Percentiles rank a stretch among this genome's conserved stretches.
Evolutionary conservation across 176 grass and related monocot species (phyloP).

Genomic region (Metroxylon sagu): DNA sequence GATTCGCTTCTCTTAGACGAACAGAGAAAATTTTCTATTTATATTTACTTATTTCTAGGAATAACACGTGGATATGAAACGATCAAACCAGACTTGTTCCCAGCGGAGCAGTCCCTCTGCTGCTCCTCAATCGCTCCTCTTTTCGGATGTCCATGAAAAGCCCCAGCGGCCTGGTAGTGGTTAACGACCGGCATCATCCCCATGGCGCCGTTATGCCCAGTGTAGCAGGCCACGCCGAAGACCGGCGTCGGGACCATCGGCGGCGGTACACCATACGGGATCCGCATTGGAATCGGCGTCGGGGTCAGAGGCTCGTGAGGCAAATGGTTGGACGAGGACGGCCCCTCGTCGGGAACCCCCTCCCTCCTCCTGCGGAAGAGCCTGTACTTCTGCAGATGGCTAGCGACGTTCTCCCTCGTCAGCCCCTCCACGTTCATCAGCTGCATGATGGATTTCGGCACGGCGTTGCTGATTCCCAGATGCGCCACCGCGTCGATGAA

Average conservation of each 20-base stretch:
- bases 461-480: constrained; percentile 19
- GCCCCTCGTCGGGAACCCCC: not conserved
- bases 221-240: not conserved
- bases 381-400: constrained; percentile 26
- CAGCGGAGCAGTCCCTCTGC: too few species aligned
- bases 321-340: not conserved
- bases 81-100: too few species aligned
- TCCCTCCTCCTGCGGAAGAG: constrained; percentile 16
- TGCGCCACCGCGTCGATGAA: constrained; percentile 17
- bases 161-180: not conserved
- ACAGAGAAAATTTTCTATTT: too few species aligned
- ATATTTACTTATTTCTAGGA: too few species aligned
- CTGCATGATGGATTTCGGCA: constrained; percentile 26
- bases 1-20: too few species aligned
- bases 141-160: not conserved
- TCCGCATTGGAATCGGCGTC: not conserved
- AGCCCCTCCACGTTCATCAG: constrained; percentile 24
- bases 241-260: not conserved
- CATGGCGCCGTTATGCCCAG: not conserved
- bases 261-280: not conserved
- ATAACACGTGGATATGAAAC: too few species aligned
- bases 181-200: not conserved
- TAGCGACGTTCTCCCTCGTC: constrained; percentile 23
- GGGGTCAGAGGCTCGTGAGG: not conserved
- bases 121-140: too few species aligned